Evolutionary conservation across 768 basidiomycete genomes (phyloP), one percentile per base, ranked within the genome.

Genomic region (Collybia sordida): DNA sequence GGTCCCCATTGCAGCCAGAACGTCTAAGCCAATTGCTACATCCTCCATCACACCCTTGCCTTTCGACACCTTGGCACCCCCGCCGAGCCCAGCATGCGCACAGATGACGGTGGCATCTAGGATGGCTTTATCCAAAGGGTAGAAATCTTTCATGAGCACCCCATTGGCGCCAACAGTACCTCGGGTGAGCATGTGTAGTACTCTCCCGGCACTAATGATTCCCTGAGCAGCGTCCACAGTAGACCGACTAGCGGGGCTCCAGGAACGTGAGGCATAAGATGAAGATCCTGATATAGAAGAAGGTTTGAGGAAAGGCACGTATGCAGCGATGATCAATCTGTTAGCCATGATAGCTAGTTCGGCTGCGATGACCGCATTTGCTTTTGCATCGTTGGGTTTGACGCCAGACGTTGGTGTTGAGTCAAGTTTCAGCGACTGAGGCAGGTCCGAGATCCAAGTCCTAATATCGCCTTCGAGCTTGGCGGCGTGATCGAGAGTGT

Each of bases 71-170:
- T 38, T 27, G 19, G 58, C 54, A 11, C 53, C 75, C 45, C 78
- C 74, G 47, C 76, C 59, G 40, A 88, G 72, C 47, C 78, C 79
- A 6, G 81, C 77, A 59, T 85, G 79, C 6, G 83, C 83, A 54
- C 83, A 85, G 12, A 82, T 72, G 17, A 87, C 77, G 4, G 80
- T 77, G 0, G 90, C 82, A 54, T 88, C 85, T 57, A 86, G 81
- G 17, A 91, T 64, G 12, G 81, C 70, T 52, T 83, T 77, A 14
- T 78, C 75, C 43, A 86, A 77, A 2, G 84, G 75, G 59, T 85
- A 82, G 55, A 80, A 79, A 47, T 76, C 76, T 7, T 35, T 45
- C 46, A 59, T 48, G 58, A 82, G 76, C 35, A 76, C 59, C 2
- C 76, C 72, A n/a, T 77, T 75, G 14, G 70, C 65, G 2, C 45